These are phyloP conservation scores for Oehlia diaphana DNA, from an alignment of 192 early-diverging fungal genomes.

Conservation along the genomic window DNA sequence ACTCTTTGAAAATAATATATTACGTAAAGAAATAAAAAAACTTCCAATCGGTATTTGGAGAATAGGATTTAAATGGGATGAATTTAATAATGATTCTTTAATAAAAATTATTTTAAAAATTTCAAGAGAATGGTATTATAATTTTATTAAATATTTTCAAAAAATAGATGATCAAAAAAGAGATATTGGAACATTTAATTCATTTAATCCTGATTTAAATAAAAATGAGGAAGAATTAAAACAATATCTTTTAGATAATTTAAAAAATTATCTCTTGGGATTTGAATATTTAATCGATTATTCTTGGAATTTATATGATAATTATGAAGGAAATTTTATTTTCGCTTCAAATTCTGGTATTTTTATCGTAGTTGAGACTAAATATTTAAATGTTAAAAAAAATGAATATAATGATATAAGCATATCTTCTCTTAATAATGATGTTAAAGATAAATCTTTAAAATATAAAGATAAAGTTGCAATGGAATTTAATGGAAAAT, in stretches of 20 bases:
- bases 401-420: neutral
- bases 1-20: neutral
- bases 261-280: neutral
- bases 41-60: neutral
- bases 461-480: neutral
- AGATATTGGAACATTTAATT: no score
- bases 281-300: constrained; percentile 4
- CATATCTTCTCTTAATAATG: neutral
- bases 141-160: neutral
- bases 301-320: neutral
- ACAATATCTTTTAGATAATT: neutral
- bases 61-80: neutral
- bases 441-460: neutral
- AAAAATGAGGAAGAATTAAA: neutral
- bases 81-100: neutral
- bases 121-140: neutral
- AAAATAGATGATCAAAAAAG: neutral
- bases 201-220: neutral
- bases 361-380: neutral
- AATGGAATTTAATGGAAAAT: neutral
- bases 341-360: constrained; percentile 12
- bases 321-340: constrained; percentile 1
- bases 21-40: neutral
- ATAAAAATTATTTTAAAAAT: neutral
- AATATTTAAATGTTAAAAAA: neutral